Evolutionary conservation across 352 stramenopile species (phyloP).

Genomic region (Pythium vanterpoolii): DNA sequence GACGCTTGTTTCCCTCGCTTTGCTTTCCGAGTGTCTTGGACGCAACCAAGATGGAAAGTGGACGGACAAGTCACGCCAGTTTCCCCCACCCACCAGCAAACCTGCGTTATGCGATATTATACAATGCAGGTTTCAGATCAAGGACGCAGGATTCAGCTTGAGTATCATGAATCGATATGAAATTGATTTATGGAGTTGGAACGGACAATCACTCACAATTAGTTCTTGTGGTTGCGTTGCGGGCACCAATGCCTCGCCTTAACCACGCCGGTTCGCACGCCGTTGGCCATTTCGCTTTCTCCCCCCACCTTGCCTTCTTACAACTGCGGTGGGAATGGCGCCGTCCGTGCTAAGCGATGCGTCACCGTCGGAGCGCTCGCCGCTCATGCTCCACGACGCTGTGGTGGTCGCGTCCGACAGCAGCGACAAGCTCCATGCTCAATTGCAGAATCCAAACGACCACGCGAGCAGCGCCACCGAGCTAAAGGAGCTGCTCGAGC

Average conservation of each 20-base stretch:
- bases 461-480: conserved; percentile 25
- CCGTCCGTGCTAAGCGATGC: neutral
- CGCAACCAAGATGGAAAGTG: conserved; percentile 6
- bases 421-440: neutral
- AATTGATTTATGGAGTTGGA: neutral
- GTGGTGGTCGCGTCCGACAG: neutral
- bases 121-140: neutral
- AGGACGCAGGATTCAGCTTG: neutral
- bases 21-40: neutral
- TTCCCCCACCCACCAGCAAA: conserved; percentile 1
- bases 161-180: neutral
- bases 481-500: conserved; percentile 36
- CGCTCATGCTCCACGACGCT: conserved; percentile 5
- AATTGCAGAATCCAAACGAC: conserved; percentile 14
- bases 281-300: neutral
- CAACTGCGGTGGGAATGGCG: neutral
- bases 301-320: neutral
- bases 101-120: conserved; percentile 1
- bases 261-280: too few species aligned
- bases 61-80: too few species aligned
- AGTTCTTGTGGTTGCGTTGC: neutral
- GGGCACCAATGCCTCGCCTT: neutral
- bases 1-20: neutral
- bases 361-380: conserved; percentile 9
- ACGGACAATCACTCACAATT: neutral